A percentile compares a stretch with the other conserved stretches of the same genome.
Conservation (phyloP, 1,284 basidiomycete genomes). For the Trametes sp. region DNA sequence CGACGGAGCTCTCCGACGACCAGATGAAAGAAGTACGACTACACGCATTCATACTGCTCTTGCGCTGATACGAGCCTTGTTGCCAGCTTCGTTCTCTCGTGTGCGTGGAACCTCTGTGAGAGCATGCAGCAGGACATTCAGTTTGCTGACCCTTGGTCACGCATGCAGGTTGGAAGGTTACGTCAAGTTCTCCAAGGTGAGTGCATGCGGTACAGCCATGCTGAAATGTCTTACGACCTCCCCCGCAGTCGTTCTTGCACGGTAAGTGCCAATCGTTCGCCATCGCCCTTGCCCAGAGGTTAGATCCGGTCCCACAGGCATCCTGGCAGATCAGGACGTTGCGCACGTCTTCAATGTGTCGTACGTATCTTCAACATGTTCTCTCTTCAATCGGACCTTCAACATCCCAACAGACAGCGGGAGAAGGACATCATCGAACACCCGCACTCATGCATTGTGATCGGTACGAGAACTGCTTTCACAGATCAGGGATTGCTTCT, state of each 20-base stretch:
- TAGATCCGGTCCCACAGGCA: slow-evolving; percentile 41
- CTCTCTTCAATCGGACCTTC: background rate
- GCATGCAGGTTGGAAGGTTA: slow-evolving; percentile 3
- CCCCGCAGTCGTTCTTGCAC: slow-evolving; percentile 56
- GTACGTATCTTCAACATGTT: slow-evolving; percentile 41
- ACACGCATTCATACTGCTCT: too few relatives aligned
- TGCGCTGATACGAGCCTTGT: background rate
- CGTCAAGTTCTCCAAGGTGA: background rate
- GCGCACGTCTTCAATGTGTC: slow-evolving; percentile 63
- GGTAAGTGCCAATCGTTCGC: slow-evolving; percentile 41
- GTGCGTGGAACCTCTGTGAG: background rate
- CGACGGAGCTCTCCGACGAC: background rate
- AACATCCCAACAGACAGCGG: slow-evolving; percentile 50
- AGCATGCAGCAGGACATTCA: background rate
- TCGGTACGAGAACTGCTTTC: slow-evolving; percentile 47
- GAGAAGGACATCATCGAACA: slow-evolving; percentile 72
- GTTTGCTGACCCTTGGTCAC: background rate
- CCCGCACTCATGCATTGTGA: slow-evolving; percentile 66
- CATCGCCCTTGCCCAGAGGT: background rate
- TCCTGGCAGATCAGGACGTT: slow-evolving; percentile 54
- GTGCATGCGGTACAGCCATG: background rate
- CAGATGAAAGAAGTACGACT: background rate
- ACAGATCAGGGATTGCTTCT: too few relatives aligned
- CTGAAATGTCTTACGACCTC: too few relatives aligned
- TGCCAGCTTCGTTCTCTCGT: slow-evolving; percentile 1